These are phyloP conservation scores for Protomyces pachydermus DNA, from an alignment of 1,139 yeast genomes.

Conservation along the genomic window DNA sequence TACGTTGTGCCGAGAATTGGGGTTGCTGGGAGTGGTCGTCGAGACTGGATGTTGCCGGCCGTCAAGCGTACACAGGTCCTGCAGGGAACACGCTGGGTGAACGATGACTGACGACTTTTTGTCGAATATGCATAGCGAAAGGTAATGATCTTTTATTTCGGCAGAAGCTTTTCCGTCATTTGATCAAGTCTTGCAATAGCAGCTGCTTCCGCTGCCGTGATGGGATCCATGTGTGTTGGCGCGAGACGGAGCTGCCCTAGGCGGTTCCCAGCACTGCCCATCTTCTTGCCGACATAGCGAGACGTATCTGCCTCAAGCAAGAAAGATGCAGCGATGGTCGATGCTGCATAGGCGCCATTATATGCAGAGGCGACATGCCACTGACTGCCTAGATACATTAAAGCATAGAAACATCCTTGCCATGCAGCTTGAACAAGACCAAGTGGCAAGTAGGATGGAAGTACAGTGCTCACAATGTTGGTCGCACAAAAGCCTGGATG, in stretches of 20 bases:
- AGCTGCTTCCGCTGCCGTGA: background rate
- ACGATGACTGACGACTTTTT: background rate
- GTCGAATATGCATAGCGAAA: background rate
- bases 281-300: slow-evolving; percentile 3
- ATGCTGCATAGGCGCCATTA: slow-evolving; percentile 82
- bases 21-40: slow-evolving; percentile 25
- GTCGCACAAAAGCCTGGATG: slow-evolving; percentile 95
- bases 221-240: background rate
- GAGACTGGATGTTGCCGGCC: slow-evolving; percentile 27
- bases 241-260: slow-evolving; percentile 15
- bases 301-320: slow-evolving; percentile 32
- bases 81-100: slow-evolving; percentile 12
- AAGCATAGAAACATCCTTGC: slow-evolving; percentile 64
- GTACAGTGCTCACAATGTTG: slow-evolving; percentile 67
- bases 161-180: background rate
- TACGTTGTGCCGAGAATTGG: slow-evolving; percentile 26
- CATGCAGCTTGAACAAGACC: slow-evolving; percentile 36
- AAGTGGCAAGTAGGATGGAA: slow-evolving; percentile 84
- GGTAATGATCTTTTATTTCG: background rate
- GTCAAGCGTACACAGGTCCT: slow-evolving; percentile 15
- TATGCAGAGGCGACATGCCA: slow-evolving; percentile 87
- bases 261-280: slow-evolving; percentile 39
- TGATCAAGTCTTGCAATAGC: background rate
- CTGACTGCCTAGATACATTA: slow-evolving; percentile 73
- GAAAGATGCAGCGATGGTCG: slow-evolving; percentile 46